Conservation (phyloP, 768 basidiomycete species). For the Suillus tomentosus region DNA sequence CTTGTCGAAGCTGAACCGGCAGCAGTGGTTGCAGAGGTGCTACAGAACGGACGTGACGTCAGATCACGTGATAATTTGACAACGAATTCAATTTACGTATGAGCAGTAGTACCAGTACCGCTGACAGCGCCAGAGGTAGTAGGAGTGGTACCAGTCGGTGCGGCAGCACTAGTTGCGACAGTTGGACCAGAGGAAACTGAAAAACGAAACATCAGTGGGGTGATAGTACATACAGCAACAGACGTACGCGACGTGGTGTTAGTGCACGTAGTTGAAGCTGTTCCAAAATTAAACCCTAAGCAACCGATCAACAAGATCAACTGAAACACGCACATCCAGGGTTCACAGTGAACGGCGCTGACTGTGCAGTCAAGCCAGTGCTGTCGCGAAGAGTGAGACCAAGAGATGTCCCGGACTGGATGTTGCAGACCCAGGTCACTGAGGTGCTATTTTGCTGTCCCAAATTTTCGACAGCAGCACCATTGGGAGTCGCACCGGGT, state of each 20-base stretch:
- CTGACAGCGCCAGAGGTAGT: constrained; percentile 5
- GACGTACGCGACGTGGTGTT: constrained; percentile 26
- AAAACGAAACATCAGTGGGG: constrained; percentile 21
- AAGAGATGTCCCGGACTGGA: constrained; percentile 51
- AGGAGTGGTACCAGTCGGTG: constrained; percentile 2
- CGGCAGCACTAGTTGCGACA: constrained; percentile 12
- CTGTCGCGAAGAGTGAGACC: constrained; percentile 64
- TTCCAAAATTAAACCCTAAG: constrained; percentile 24
- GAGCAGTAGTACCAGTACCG: constrained; percentile 6
- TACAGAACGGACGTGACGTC: constrained; percentile 11
- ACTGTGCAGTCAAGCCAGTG: constrained; percentile 50
- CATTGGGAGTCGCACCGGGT: constrained; percentile 48
- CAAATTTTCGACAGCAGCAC: constrained; percentile 48
- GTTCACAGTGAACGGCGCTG: constrained; percentile 53
- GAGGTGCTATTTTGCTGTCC: constrained; percentile 39
- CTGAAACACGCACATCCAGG: constrained; percentile 47
- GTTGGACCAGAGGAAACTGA: constrained; percentile 28
- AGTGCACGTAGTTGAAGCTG: constrained; percentile 39
- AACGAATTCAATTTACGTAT: constrained; percentile 22
- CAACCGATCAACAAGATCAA: not conserved
- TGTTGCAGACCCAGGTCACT: constrained; percentile 58
- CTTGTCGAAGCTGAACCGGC: constrained; percentile 30
- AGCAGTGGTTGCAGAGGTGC: constrained; percentile 17
- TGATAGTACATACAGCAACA: constrained; percentile 15
- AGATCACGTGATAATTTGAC: constrained; percentile 14